A percentile compares a stretch with the other conserved stretches of the same genome.
These are phyloP conservation scores for Yamadazyma sp. DNA, from an alignment of 805 yeast genomes.

Conservation along the genomic window DNA sequence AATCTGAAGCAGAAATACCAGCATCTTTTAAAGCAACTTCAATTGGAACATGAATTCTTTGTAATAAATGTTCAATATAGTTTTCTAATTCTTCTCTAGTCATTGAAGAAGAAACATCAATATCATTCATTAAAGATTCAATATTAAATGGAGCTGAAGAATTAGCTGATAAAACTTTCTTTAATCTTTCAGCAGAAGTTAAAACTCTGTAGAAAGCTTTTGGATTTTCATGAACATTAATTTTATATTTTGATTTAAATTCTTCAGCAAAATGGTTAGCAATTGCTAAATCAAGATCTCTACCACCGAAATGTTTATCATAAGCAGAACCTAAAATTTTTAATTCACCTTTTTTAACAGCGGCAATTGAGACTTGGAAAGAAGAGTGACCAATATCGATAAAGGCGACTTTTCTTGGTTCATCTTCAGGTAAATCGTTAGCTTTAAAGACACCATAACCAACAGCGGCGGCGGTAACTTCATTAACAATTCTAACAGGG, in stretches of 20 bases:
- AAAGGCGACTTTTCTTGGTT: constrained; percentile 85
- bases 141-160: constrained; percentile 89
- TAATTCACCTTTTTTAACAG: constrained; percentile 95
- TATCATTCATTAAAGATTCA: constrained; percentile 96
- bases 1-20: constrained; percentile 63
- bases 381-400: constrained; percentile 97
- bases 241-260: constrained; percentile 87
- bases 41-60: constrained; percentile 72
- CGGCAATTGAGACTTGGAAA: constrained; percentile 83
- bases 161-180: constrained; percentile 96
- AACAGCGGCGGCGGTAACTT: constrained; percentile 97
- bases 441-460: constrained; percentile 98
- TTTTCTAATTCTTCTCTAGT: constrained; percentile 92
- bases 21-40: constrained; percentile 81
- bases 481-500: constrained; percentile 98
- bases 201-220: constrained; percentile 94
- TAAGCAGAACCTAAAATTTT: constrained; percentile 88
- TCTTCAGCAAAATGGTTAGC: constrained; percentile 94
- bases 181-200: constrained; percentile 86
- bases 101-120: constrained; percentile 87
- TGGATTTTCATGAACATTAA: constrained; percentile 85
- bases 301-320: constrained; percentile 97
- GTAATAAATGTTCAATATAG: constrained; percentile 76
- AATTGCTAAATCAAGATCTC: constrained; percentile 91
- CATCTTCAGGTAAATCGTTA: constrained; percentile 91